phyloP scores from a whole-genome alignment of 768 basidiomycete genomes.

The Trametes cubensis region DNA sequence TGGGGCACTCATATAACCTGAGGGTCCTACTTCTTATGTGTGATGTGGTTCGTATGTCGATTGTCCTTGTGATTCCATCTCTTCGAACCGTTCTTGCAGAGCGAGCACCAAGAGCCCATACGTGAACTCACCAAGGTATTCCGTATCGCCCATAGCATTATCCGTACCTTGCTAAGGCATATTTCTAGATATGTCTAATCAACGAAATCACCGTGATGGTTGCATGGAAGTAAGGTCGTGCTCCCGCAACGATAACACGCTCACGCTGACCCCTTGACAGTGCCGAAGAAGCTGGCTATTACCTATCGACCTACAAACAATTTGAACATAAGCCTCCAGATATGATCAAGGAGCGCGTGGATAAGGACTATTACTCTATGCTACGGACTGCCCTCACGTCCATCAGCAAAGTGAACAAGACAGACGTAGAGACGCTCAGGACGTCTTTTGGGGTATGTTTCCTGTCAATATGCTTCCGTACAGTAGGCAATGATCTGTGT shows the following conservation, averaged over 20 bases:
- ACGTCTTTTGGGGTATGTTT: conserved; percentile 85
- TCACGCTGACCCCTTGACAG: conserved; percentile 42
- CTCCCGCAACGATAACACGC: background rate
- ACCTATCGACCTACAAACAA: conserved; percentile 88
- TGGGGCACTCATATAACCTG: conserved; percentile 80
- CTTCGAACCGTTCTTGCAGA: conserved; percentile 46
- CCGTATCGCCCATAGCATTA: background rate
- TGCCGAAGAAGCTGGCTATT: conserved; percentile 88
- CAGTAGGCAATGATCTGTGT: background rate
- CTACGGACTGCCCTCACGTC: conserved; percentile 82
- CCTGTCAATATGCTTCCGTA: conserved; percentile 8
- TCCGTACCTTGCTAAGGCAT: background rate
- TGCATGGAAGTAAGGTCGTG: conserved; percentile 75
- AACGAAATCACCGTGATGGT: conserved; percentile 93
- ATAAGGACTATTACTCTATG: conserved; percentile 84
- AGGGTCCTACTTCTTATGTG: conserved; percentile 87
- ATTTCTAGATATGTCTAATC: conserved; percentile 73
- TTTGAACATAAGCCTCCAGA: conserved; percentile 93
- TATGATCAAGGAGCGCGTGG: conserved; percentile 91
- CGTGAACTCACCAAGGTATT: conserved; percentile 87
- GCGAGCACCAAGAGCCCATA: conserved; percentile 89
- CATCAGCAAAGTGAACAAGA: conserved; percentile 95
- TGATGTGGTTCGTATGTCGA: conserved; percentile 73
- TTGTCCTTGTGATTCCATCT: background rate
- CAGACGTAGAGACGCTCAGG: conserved; percentile 90